phyloP scores from a whole-genome alignment of 1,284 basidiomycete species.

The Exsudoporus floridanus region DNA sequence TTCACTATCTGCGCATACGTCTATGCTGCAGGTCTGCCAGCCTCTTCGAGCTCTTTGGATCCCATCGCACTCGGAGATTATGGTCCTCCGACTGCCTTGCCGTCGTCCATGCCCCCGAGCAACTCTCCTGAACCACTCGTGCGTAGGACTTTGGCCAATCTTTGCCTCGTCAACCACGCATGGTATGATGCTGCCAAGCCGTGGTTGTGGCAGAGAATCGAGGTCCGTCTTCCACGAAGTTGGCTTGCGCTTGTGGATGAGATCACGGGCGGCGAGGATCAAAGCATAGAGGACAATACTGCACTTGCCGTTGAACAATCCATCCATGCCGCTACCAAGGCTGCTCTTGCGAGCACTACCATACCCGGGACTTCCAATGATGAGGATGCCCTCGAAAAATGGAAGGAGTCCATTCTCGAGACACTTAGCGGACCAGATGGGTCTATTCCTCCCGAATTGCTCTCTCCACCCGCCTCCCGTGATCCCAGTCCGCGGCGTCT shows the following conservation, averaged over 20 bases:
- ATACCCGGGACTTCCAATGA: constrained; percentile 35
- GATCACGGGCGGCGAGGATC: constrained; percentile 66
- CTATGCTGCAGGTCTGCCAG: constrained; percentile 59
- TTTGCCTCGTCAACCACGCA: constrained; percentile 69
- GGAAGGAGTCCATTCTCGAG: constrained; percentile 63
- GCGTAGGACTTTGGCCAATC: constrained; percentile 60
- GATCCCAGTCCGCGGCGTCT: constrained; percentile 76
- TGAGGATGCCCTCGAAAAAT: constrained; percentile 46
- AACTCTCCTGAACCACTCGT: constrained; percentile 65
- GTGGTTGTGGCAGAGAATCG: constrained; percentile 77
- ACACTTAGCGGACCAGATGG: constrained; percentile 59
- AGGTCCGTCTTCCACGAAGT: constrained; percentile 72
- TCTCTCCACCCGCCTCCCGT: constrained; percentile 73
- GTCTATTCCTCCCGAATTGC: constrained; percentile 67
- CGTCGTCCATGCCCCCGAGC: constrained; percentile 66
- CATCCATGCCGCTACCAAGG: constrained; percentile 60
- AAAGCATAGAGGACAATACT: constrained; percentile 49
- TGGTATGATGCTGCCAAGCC: constrained; percentile 79
- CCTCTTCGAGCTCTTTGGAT: constrained; percentile 60
- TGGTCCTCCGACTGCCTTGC: constrained; percentile 57
- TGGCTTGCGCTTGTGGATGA: constrained; percentile 80
- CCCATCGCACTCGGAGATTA: constrained; percentile 51
- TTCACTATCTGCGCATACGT: constrained; percentile 67
- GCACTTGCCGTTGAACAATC: constrained; percentile 63
- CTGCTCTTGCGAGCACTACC: constrained; percentile 47